These are phyloP conservation scores for Ettlia oleoabundans DNA, from an alignment of 139 green algal species.

Conservation along the genomic window DNA sequence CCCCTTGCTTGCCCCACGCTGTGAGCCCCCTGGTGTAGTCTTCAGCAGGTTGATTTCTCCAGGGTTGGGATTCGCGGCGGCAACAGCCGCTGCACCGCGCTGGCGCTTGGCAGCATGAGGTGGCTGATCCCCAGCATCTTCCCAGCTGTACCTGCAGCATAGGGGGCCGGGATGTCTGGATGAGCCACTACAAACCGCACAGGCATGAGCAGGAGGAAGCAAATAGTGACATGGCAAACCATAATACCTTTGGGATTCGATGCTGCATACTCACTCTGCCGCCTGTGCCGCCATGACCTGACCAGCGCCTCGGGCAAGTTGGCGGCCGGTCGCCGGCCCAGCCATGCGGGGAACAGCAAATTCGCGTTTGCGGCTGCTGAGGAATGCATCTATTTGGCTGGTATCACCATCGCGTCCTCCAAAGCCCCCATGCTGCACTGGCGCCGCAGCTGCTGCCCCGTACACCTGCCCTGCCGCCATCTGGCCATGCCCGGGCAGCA, in stretches of 20 bases:
- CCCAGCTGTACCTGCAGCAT: background rate
- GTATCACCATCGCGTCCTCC: background rate
- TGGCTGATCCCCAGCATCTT: background rate
- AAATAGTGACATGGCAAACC: background rate
- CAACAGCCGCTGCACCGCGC: background rate
- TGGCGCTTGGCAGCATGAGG: background rate
- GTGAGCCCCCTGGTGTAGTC: too few species aligned
- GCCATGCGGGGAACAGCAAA: slow-evolving; percentile 6
- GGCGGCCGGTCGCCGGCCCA: background rate
- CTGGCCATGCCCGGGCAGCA: background rate
- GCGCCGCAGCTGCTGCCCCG: background rate
- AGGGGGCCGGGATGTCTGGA: background rate
- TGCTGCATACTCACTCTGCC: background rate
- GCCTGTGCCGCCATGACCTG: background rate
- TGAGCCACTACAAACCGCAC: too few species aligned
- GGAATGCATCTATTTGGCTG: slow-evolving; percentile 2
- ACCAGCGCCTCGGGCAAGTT: background rate
- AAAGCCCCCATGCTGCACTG: too few species aligned
- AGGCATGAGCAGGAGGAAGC: background rate
- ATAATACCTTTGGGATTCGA: background rate
- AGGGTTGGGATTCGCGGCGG: too few species aligned
- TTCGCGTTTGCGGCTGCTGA: slow-evolving; percentile 14
- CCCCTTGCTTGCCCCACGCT: too few species aligned
- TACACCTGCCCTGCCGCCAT: background rate
- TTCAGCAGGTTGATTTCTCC: too few species aligned